Percentiles rank a stretch among this genome's conserved stretches.
Conservation (phyloP, 2,329 filamentous ascomycete species). For the Penicillium sp. region DNA sequence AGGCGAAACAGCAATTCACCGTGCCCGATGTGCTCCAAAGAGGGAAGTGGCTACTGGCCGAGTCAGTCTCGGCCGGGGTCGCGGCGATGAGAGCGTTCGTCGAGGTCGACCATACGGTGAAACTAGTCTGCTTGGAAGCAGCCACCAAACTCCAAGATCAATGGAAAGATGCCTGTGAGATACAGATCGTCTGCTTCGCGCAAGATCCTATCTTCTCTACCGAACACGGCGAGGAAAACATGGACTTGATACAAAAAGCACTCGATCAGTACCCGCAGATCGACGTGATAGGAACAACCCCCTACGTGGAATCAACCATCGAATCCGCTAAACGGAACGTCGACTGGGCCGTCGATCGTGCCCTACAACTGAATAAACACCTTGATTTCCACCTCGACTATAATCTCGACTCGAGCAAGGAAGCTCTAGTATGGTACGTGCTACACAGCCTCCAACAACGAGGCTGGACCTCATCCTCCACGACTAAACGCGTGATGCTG, state of each 20-base stretch:
- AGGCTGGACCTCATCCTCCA: constrained; percentile 56
- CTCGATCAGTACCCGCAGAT: constrained; percentile 49
- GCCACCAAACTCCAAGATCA: constrained; percentile 63
- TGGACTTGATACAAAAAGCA: constrained; percentile 56
- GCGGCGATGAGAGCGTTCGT: constrained; percentile 74
- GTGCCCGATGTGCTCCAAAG: constrained; percentile 67
- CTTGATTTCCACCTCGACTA: constrained; percentile 77
- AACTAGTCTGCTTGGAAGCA: constrained; percentile 62
- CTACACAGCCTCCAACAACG: constrained; percentile 57
- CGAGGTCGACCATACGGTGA: constrained; percentile 70
- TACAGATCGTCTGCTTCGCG: constrained; percentile 75
- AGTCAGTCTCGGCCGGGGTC: constrained; percentile 68
- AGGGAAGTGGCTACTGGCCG: constrained; percentile 69
- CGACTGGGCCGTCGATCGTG: constrained; percentile 65
- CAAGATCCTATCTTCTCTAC: constrained; percentile 71
- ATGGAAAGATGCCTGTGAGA: constrained; percentile 59
- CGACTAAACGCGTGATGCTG: constrained; percentile 61
- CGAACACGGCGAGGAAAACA: constrained; percentile 59
- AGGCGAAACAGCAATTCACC: constrained; percentile 69
- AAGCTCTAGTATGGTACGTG: constrained; percentile 62
- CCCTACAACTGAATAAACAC: constrained; percentile 59
- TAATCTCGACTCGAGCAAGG: constrained; percentile 59
- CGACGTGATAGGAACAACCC: constrained; percentile 70
- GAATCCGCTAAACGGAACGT: constrained; percentile 63
- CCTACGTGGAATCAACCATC: constrained; percentile 68